phyloP scores from a whole-genome alignment of 306 rosid genomes.

The Leucaena leucocephala region DNA sequence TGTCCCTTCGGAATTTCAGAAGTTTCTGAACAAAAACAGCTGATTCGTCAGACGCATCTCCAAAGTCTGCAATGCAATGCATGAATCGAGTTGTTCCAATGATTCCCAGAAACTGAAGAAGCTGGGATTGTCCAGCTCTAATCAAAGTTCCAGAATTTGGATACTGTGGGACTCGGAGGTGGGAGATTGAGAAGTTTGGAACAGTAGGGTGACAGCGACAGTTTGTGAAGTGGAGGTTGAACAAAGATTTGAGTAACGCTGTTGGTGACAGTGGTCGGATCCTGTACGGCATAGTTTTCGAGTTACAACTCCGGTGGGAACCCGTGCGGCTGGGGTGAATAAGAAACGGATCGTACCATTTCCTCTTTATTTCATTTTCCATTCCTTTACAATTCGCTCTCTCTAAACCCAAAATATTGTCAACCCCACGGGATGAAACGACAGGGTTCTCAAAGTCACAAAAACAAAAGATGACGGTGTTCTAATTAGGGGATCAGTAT shows the following conservation, averaged over 20 bases:
- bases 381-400: no score
- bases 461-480: no score
- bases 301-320: background rate
- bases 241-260: slow-evolving; percentile 21
- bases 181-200: slow-evolving; percentile 3
- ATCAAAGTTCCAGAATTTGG: slow-evolving; percentile 22
- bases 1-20: slow-evolving; percentile 65
- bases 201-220: background rate
- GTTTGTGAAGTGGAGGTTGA: slow-evolving; percentile 21
- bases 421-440: no score
- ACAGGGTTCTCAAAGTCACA: no score
- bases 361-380: no score
- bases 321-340: background rate
- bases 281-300: slow-evolving; percentile 22
- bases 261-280: slow-evolving; percentile 18
- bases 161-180: slow-evolving; percentile 8
- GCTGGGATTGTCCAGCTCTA: background rate
- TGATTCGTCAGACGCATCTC: slow-evolving; percentile 33
- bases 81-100: slow-evolving; percentile 22
- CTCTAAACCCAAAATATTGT: no score
- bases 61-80: slow-evolving; percentile 40
- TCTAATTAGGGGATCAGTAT: no score
- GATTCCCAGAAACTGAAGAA: slow-evolving; percentile 8
- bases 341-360: no score
- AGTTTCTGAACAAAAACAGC: slow-evolving; percentile 58